Conservation (phyloP, 164 flowering plant genomes). For the Sextonia rubra region DNA sequence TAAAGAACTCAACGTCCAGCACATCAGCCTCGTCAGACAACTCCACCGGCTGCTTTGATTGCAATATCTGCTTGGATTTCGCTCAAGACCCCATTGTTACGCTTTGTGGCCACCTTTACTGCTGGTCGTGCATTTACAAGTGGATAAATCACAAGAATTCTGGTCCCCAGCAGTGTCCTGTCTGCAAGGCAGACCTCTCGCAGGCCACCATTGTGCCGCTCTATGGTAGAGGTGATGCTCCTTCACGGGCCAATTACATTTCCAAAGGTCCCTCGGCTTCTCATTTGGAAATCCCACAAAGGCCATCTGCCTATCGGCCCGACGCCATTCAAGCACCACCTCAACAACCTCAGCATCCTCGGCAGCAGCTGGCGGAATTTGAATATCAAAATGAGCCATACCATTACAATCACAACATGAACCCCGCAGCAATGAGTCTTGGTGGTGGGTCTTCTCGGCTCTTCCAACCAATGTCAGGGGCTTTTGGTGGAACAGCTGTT, state of each 20-base stretch:
- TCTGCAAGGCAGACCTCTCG: conserved; percentile 59
- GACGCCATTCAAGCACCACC: conserved; percentile 22
- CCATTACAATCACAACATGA: background rate
- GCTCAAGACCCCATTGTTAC: conserved; percentile 77
- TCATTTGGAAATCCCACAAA: background rate
- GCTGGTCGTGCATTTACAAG: conserved; percentile 87
- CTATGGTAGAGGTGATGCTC: conserved; percentile 44
- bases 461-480: conserved; percentile 3
- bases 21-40: background rate
- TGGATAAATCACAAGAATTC: conserved; percentile 55
- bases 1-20: background rate
- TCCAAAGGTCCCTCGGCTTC: conserved; percentile 47
- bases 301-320: conserved; percentile 1
- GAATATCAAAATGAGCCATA: conserved; percentile 2
- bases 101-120: conserved; percentile 77
- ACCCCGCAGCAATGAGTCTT: background rate
- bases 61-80: conserved; percentile 76
- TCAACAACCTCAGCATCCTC: conserved; percentile 14
- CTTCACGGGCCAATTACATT: conserved; percentile 5
- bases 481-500: conserved; percentile 55
- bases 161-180: conserved; percentile 48
- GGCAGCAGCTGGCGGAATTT: conserved; percentile 11
- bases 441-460: background rate
- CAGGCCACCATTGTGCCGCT: conserved; percentile 53
- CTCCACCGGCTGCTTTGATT: conserved; percentile 36